Evolutionary conservation across 441 rosid species (phyloP), one percentile per base, ranked within the genome.

Genomic region (Erodium trifolium): DNA sequence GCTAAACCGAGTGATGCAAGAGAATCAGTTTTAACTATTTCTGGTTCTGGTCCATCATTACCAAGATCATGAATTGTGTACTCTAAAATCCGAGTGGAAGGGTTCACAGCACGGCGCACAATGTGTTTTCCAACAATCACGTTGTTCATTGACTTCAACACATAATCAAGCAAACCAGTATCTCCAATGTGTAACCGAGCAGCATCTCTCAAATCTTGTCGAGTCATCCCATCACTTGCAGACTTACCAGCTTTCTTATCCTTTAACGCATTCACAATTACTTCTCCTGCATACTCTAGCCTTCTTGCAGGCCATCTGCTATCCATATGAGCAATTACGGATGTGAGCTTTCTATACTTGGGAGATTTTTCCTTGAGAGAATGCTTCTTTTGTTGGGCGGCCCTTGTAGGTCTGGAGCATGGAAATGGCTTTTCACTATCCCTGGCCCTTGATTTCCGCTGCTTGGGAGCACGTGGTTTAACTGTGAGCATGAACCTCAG

Each of bases 131-230:
- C 92, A 19, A 94, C 78, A 3, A 83, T 76, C 7, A 88, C 97
- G 70, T 93, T 91, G 80, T 84, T 85, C 91, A 94, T 82, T 0
- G 89, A 87, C 71, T 94, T 91, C 73, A 94, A 71, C 49, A 94
- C 97, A 67, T 86, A 88, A 73, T 94, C 97, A 0, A 92, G 81
- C 81, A 94, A 78, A 16, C 99, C 98, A 0, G 96, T 90, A 69
- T 94, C 99, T 7, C 99, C 97, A 19, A 94, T 92, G 69, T 87
- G 93, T 78, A 85, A 75, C 73, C 99, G 78, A 67, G 99, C 99
- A 53, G 96, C 85, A 78, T 90, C 96, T 76, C 95, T 86, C 59
- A 90, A 87, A 29, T 92, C 96, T 77, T 92, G 97, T 64, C 99
- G 70, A 35, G 86, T 87, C 99, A 94, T 90, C 66, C 97, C 91